Conservation (phyloP, 164 flowering plant genomes). For the Stephania yunnanensis region DNA sequence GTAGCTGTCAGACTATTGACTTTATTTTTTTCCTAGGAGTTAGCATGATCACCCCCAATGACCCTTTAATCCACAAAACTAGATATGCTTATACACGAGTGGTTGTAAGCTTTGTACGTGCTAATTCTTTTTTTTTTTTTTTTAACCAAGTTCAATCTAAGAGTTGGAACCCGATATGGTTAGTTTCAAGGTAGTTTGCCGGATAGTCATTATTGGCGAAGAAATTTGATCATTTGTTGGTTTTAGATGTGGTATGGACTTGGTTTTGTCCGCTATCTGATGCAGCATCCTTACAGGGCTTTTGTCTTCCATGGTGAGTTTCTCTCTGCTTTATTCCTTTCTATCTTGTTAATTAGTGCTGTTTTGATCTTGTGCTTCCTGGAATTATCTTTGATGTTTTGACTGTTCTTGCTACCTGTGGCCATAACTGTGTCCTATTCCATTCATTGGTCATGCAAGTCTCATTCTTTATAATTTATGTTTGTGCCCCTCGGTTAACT, state of each 20-base stretch:
- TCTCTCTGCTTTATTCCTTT: neutral
- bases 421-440: too few species aligned
- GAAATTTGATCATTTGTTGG: neutral
- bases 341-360: neutral
- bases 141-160: constrained; percentile 82
- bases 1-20: constrained; percentile 7
- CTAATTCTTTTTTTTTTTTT: neutral
- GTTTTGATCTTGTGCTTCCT: neutral
- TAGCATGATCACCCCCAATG: constrained; percentile 98
- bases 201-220: neutral
- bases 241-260: neutral
- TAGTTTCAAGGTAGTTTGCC: constrained; percentile 79
- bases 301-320: constrained; percentile 94
- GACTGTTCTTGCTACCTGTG: too few species aligned
- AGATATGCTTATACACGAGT: constrained; percentile 94
- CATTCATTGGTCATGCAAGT: too few species aligned
- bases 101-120: constrained; percentile 60
- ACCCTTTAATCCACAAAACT: constrained; percentile 86
- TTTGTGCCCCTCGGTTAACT: too few species aligned
- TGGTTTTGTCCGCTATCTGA: constrained; percentile 11
- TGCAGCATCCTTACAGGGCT: constrained; percentile 98
- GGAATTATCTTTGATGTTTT: too few species aligned
- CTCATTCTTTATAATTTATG: too few species aligned
- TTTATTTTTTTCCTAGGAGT: neutral
- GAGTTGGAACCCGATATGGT: constrained; percentile 99